Conservation (phyloP, 139 green algal species). For the Chlamydomonas sp. region DNA sequence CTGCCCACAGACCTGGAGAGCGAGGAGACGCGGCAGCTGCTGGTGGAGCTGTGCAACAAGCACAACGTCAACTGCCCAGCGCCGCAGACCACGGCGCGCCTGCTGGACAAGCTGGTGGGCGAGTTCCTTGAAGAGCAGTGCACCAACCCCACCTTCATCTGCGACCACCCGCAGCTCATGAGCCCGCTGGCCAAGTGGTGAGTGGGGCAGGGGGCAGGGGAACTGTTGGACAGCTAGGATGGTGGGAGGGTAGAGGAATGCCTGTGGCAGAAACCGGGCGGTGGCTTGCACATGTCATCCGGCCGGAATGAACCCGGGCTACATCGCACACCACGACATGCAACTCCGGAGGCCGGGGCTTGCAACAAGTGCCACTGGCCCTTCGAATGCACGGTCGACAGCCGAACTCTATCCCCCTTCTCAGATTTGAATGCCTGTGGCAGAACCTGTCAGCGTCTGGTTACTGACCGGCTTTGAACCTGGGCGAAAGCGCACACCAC, state of each 20-base stretch:
- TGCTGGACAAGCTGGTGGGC: conserved; percentile 99
- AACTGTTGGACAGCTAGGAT: not conserved
- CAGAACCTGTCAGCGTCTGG: too few species aligned
- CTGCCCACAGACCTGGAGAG: conserved; percentile 74
- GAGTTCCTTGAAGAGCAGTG: conserved; percentile 97
- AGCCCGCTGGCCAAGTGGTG: conserved; percentile 97
- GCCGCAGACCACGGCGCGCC: conserved; percentile 90
- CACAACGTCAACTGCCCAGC: conserved; percentile 86
- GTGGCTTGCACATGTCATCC: too few species aligned
- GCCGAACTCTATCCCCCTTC: too few species aligned
- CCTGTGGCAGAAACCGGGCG: conserved; percentile 39
- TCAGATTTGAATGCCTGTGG: not conserved
- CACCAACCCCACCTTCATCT: conserved; percentile 98
- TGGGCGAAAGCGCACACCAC: too few species aligned
- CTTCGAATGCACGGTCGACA: not conserved
- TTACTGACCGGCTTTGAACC: too few species aligned
- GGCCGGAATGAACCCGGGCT: conserved; percentile 7
- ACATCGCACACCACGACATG: not conserved
- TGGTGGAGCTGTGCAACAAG: conserved; percentile 77
- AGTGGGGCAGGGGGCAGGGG: not conserved
- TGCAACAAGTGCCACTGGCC: not conserved
- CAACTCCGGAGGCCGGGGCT: not conserved
- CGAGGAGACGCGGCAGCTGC: conserved; percentile 71
- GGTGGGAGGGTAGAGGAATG: not conserved
- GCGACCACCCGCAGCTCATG: conserved; percentile 99